A percentile compares a stretch with the other conserved stretches of the same genome.
phyloP scores from a whole-genome alignment of 805 yeast genomes.

The Kazachstania martiniae region DNA sequence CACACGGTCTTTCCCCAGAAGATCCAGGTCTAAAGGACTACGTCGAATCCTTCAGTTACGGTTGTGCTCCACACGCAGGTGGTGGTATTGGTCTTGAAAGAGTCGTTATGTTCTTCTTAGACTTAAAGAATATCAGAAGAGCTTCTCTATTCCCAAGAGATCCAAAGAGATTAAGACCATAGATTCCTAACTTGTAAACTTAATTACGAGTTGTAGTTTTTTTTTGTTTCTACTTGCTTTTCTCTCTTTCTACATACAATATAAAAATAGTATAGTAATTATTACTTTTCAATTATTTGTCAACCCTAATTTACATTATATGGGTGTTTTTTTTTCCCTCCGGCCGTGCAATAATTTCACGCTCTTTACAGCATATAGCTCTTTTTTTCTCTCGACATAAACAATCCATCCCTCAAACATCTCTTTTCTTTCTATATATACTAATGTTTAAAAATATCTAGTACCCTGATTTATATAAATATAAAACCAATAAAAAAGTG shows the following conservation, averaged over 20 bases:
- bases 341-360: too few relatives aligned
- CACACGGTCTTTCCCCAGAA: slow-evolving; percentile 71
- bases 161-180: slow-evolving; percentile 86
- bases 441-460: background rate
- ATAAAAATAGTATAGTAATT: background rate
- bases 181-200: too few relatives aligned
- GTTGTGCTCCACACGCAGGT: slow-evolving; percentile 98
- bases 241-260: background rate
- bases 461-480: too few relatives aligned
- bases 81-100: slow-evolving; percentile 99
- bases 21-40: slow-evolving; percentile 82
- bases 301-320: too few relatives aligned
- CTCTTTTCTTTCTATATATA: too few relatives aligned
- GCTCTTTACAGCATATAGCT: too few relatives aligned
- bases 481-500: too few relatives aligned
- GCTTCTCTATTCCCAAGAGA: slow-evolving; percentile 99
- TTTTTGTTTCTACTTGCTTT: background rate
- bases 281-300: too few relatives aligned
- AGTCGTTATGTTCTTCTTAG: slow-evolving; percentile 96
- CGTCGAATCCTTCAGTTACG: slow-evolving; percentile 84
- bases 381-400: too few relatives aligned
- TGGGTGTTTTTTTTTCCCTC: too few relatives aligned
- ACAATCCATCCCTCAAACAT: too few relatives aligned
- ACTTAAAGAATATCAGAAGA: slow-evolving; percentile 92
- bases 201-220: too few relatives aligned